Evolutionary conservation across 768 basidiomycete species (phyloP), one percentile per base, ranked within the genome.

Genomic region (Agaricus sinodeliciosus): DNA sequence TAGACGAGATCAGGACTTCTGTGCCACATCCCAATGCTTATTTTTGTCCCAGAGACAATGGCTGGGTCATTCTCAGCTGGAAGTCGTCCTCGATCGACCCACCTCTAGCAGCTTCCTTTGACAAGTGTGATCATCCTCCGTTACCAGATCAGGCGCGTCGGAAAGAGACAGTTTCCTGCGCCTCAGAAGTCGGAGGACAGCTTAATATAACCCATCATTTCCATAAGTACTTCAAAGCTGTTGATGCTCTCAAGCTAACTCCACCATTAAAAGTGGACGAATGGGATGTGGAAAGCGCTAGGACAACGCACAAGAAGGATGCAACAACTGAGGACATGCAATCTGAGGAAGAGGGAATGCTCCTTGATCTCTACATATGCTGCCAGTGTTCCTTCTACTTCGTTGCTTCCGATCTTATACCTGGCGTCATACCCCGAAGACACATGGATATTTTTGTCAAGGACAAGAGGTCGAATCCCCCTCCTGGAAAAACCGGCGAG

Each of bases 11-110:
- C 5, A 77, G 75, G n/a, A 78, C 75, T 13, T 76, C 88, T 27
- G 74, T 88, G 27, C 90, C 90, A 11, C 89, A 93, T 63, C 84
- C 90, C 4, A 80, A 87, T 58, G 88, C 87, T 12, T 88, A 88
- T 63, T 93, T 87, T 62, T 92, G 89, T 62, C 79, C 81, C 19
- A 83, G 81, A 63, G 86, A 91, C 52, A 87, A 91, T 58, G 84
- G 85, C 5, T 93, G 90, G 90, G 79, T 90, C 31, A 76, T 92
- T 36, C 71, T 91, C 13, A 73, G 71, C 36, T 87, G 85, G 84
- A 81, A 80, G 57, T 77, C 78, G 12, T 83, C 85, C 11, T 71
- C 74, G 16, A 72, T 82, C 35, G 62, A 78, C 8, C 87, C 85
- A 2, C 81, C 83, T 5, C 72, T 89, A 18, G 76, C 82, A 15